These are phyloP conservation scores for Acidiella bohemica DNA, from an alignment of 495 filamentous ascomycete genomes.

Conservation along the genomic window DNA sequence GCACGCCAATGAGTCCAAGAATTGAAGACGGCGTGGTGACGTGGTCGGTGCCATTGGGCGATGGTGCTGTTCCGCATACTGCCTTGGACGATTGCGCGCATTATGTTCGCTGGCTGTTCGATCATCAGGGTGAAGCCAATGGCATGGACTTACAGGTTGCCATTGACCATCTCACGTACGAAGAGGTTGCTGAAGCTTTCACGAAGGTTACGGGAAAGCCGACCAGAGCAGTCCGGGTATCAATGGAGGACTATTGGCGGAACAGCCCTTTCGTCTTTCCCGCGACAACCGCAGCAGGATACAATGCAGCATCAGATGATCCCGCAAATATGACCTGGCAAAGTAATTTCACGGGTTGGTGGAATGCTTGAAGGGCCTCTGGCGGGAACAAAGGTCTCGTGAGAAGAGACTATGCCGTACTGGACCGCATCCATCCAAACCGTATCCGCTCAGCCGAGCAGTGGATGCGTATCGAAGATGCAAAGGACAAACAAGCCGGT, in stretches of 20 bases:
- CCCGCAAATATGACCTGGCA: conserved; percentile 28
- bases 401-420: conserved; percentile 35
- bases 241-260: conserved; percentile 37
- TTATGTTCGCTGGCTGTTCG: conserved; percentile 46
- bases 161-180: conserved; percentile 34
- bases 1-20: conserved; percentile 28
- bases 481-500: background rate
- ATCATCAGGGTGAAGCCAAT: conserved; percentile 30
- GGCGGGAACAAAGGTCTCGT: conserved; percentile 31
- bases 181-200: conserved; percentile 39
- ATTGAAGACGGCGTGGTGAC: conserved; percentile 31
- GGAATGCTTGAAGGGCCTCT: conserved; percentile 34
- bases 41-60: conserved; percentile 34
- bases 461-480: conserved; percentile 29
- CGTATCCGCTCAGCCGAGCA: conserved; percentile 38
- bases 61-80: conserved; percentile 35
- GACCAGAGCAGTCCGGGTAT: conserved; percentile 31
- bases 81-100: conserved; percentile 39
- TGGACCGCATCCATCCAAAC: conserved; percentile 40
- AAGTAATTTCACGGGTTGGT: conserved; percentile 43
- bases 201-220: conserved; percentile 39
- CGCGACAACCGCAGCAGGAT: background rate
- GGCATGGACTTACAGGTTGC: conserved; percentile 41
- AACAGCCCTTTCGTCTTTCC: background rate
- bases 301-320: background rate